Base-by-base conservation (phyloP, 768 basidiomycete genomes). In the Agaricus sinodeliciosus region DNA sequence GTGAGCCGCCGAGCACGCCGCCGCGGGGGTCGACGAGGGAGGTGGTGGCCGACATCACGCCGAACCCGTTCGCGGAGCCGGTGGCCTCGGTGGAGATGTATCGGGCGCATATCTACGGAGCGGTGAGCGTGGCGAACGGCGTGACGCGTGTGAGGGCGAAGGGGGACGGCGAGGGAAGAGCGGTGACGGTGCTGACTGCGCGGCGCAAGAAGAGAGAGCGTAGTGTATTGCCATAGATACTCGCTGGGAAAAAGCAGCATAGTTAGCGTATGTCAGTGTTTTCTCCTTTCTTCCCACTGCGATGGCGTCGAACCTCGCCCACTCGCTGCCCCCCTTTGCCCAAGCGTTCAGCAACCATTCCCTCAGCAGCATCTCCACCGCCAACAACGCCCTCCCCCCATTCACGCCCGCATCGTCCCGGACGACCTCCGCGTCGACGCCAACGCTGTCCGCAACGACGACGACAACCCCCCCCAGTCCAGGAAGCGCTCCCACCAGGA, bases 301-400 rank as follows among this genome's bases (percentile, higher is more conserved):
- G 45, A 54, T 65, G 68, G 61, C 67, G 70, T 77, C 67, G 70
- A 72, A 73, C 40, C 76, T 73, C 59, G 65, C 69, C 56, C 84
- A 82, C 65, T 83, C 86, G 9, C 79, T 90, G 36, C 88, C 88
- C 37, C 85, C 88, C 40, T 90, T 90, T 67, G 82, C 84, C 1
- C 83, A 86, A 69, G 80, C 88, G 0, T 90, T 90, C 69, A 80
- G 76, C 64, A 70, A 60, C 48, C 76, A 77, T 1, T 80, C 82
- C 5, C 67, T 86, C 50, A 71, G 64, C 66, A 74, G 68, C 55
- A 73, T 81, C 18, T 65, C 77, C 8, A 41, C 56, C 1, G 64
- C 70, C 51, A 78, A 69, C 66, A 84, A 82, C 65, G 67, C 80
- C 39, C 72, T 88, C 3, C 85, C 87, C 86, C 85, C 50, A 85